Conservation (phyloP, 2,329 filamentous ascomycete species). For the Colletotrichum theobromicola region DNA sequence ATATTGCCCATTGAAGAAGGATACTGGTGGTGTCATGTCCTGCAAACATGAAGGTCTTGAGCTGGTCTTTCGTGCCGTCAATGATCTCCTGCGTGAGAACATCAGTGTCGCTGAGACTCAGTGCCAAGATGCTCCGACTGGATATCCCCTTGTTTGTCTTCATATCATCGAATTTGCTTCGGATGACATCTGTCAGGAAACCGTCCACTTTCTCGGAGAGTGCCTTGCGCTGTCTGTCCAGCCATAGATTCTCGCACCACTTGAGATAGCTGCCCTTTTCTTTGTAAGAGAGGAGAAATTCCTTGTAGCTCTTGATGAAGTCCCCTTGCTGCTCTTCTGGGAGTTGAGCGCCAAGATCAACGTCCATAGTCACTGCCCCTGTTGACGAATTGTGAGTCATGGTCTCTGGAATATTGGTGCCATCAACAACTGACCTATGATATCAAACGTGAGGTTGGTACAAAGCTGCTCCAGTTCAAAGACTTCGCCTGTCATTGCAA, state of each 20-base stretch:
- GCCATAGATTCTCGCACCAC: slow-evolving; percentile 26
- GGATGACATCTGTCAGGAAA: slow-evolving; percentile 28
- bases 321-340: slow-evolving; percentile 27
- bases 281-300: slow-evolving; percentile 27
- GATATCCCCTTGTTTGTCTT: slow-evolving; percentile 1
- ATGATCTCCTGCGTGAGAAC: slow-evolving; percentile 31
- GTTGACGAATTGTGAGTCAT: neutral
- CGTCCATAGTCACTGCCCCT: slow-evolving; percentile 37
- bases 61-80: slow-evolving; percentile 36
- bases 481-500: slow-evolving; percentile 5
- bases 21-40: slow-evolving; percentile 47
- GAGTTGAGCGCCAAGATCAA: slow-evolving; percentile 37
- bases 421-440: slow-evolving; percentile 28
- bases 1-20: slow-evolving; percentile 39
- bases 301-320: slow-evolving; percentile 32
- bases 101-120: slow-evolving; percentile 34
- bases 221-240: slow-evolving; percentile 20
- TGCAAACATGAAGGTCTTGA: slow-evolving; percentile 45
- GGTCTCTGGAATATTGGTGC: rapidly evolving
- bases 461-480: slow-evolving; percentile 26
- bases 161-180: slow-evolving; percentile 24
- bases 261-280: slow-evolving; percentile 22
- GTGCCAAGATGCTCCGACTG: slow-evolving; percentile 35
- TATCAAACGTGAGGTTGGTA: slow-evolving; percentile 42
- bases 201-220: slow-evolving; percentile 27